Evolutionary conservation across 2,329 filamentous ascomycete species (phyloP).

Genomic region (Nemania sp.): DNA sequence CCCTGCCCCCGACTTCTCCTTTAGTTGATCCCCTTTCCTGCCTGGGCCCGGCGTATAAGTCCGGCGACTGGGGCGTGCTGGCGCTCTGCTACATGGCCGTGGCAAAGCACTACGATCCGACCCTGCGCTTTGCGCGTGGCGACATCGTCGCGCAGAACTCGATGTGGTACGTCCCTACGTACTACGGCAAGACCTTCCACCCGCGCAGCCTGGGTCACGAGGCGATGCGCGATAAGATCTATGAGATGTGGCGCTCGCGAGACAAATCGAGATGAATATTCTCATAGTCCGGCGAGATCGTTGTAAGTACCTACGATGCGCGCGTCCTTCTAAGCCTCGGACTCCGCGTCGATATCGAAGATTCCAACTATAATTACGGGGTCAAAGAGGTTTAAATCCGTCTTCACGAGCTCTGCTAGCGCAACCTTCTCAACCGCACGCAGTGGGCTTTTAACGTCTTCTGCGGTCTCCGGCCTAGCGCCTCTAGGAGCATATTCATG

Average conservation of each 20-base stretch:
- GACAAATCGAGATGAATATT: neutral
- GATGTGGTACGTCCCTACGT: slow-evolving; percentile 53
- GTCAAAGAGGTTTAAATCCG: too few species aligned
- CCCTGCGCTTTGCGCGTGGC: slow-evolving; percentile 37
- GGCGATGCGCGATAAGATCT: slow-evolving; percentile 42
- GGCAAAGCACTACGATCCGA: slow-evolving; percentile 42
- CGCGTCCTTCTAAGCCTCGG: too few species aligned
- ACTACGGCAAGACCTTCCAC: slow-evolving; percentile 51
- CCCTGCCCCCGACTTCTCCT: slow-evolving; percentile 38
- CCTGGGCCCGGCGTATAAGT: slow-evolving; percentile 39
- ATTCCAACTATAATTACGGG: too few species aligned
- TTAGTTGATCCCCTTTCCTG: slow-evolving; percentile 45
- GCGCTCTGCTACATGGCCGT: slow-evolving; percentile 51
- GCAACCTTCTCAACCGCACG: too few species aligned
- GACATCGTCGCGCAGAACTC: slow-evolving; percentile 38
- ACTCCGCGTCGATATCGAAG: too few species aligned
- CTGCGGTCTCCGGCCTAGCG: too few species aligned
- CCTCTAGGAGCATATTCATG: too few species aligned
- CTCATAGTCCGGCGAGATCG: too few species aligned
- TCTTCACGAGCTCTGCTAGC: too few species aligned
- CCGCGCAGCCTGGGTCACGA: slow-evolving; percentile 46
- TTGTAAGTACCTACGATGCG: too few species aligned
- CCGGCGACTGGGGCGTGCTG: slow-evolving; percentile 48
- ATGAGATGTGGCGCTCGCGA: slow-evolving; percentile 36
- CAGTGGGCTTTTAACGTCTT: too few species aligned